These are phyloP conservation scores for Oryza glumipatula DNA, from an alignment of 176 grass and related monocot genomes.

Conservation along the genomic window DNA sequence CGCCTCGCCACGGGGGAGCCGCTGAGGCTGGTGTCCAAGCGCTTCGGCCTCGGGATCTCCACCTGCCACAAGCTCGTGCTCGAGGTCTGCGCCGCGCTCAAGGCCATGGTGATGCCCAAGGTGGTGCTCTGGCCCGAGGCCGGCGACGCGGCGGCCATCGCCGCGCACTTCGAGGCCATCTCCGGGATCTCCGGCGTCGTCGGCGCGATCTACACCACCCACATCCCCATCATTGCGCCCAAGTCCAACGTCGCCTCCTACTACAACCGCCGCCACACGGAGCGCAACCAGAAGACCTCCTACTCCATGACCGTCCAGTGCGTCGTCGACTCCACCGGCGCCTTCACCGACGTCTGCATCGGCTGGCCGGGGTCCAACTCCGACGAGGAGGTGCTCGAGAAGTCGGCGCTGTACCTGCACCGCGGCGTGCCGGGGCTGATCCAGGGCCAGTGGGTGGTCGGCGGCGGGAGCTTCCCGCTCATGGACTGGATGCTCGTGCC, in stretches of 20 bases:
- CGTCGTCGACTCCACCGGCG: constrained; percentile 64
- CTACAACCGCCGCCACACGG: constrained; percentile 86
- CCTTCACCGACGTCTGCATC: constrained; percentile 88
- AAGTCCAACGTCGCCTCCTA: constrained; percentile 69
- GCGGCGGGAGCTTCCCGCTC: constrained; percentile 65
- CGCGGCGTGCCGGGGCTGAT: constrained; percentile 52
- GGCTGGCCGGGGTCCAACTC: constrained; percentile 64
- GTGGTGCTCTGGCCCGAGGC: constrained; percentile 58
- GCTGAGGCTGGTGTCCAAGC: constrained; percentile 63
- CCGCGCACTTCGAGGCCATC: constrained; percentile 40
- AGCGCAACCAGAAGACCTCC: constrained; percentile 76
- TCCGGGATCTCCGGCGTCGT: constrained; percentile 70
- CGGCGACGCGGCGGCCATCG: constrained; percentile 5
- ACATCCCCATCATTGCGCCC: constrained; percentile 89
- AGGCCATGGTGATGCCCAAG: constrained; percentile 64
- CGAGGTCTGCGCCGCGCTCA: constrained; percentile 83
- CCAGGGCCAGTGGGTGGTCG: constrained; percentile 60
- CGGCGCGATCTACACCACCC: constrained; percentile 81
- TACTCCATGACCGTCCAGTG: constrained; percentile 85
- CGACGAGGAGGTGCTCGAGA: constrained; percentile 65
- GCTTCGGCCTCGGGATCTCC: constrained; percentile 89
- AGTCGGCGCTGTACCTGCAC: constrained; percentile 57
- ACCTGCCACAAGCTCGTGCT: constrained; percentile 91
- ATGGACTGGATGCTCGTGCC: constrained; percentile 82
- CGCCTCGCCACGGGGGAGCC: constrained; percentile 83